Conservation (phyloP, 345 rosid genomes). For the Salix caprea region DNA sequence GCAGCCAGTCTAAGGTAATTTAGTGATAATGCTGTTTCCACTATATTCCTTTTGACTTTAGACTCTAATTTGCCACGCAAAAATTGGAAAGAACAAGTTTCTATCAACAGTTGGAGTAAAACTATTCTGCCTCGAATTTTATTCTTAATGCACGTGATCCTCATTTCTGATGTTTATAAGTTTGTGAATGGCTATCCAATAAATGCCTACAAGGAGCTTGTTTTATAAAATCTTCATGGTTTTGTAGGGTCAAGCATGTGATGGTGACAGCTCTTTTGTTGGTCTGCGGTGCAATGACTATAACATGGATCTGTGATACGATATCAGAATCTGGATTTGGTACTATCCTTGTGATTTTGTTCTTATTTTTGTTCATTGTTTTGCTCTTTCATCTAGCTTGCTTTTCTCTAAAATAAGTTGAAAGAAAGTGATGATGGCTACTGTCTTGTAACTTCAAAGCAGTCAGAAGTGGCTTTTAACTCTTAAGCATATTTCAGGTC, state of each 20-base stretch:
- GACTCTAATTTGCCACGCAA: not conserved
- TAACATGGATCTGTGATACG: conserved; percentile 93
- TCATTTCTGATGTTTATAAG: not conserved
- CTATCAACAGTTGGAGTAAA: no score
- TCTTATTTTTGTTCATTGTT: not conserved
- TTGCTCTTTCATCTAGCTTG: not conserved
- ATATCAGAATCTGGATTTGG: conserved; percentile 96
- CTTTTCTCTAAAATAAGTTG: not conserved
- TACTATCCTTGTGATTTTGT: conserved; percentile 24
- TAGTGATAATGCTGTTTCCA: conserved; percentile 3
- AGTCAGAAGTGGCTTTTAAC: not conserved
- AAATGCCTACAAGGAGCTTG: conserved; percentile 1
- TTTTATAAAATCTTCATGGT: conserved; percentile 6
- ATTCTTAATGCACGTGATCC: not conserved
- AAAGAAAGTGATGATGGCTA: not conserved
- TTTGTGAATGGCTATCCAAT: not conserved
- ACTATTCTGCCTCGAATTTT: no score
- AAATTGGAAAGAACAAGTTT: no score
- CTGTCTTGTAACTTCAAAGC: no score
- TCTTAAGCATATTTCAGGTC: conserved; percentile 55
- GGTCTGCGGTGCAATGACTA: conserved; percentile 92
- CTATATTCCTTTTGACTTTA: conserved; percentile 5
- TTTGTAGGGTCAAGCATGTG: conserved; percentile 76
- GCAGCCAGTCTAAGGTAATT: conserved; percentile 72
- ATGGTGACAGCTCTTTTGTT: conserved; percentile 67